Evolutionary conservation across 805 yeast species (phyloP).

Genomic region (Yamadazyma tumulicola): DNA sequence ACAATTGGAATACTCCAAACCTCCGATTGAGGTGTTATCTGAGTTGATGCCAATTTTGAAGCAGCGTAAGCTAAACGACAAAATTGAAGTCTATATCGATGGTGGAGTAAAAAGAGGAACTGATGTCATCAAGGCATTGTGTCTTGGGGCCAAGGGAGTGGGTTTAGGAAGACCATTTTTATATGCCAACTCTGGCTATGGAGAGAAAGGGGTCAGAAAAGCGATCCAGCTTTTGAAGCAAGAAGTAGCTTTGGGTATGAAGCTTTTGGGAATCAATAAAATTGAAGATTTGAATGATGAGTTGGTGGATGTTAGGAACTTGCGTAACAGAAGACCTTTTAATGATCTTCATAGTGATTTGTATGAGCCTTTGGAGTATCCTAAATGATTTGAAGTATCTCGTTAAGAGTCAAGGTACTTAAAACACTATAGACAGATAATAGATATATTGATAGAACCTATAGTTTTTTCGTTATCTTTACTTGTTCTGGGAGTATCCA

Average conservation of each 20-base stretch:
- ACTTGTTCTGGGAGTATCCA: too few species aligned
- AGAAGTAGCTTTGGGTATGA: slow-evolving; percentile 75
- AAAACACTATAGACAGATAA: too few species aligned
- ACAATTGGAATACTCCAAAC: slow-evolving; percentile 78
- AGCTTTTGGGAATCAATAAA: slow-evolving; percentile 67
- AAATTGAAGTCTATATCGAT: slow-evolving; percentile 55
- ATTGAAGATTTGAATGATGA: slow-evolving; percentile 46
- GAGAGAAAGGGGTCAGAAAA: slow-evolving; percentile 60
- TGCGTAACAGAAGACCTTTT: slow-evolving; percentile 21
- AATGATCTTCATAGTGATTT: slow-evolving; percentile 12
- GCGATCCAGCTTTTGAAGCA: slow-evolving; percentile 61
- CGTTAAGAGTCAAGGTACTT: too few species aligned
- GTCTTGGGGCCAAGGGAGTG: slow-evolving; percentile 68
- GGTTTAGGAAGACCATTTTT: slow-evolving; percentile 68
- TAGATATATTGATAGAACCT: too few species aligned
- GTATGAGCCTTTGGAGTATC: slow-evolving; percentile 11
- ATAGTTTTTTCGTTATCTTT: too few species aligned
- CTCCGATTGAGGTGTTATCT: slow-evolving; percentile 71
- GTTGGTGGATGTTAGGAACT: slow-evolving; percentile 25
- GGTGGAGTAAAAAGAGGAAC: slow-evolving; percentile 72
- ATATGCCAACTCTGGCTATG: slow-evolving; percentile 61
- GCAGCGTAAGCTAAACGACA: slow-evolving; percentile 43
- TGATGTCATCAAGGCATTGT: slow-evolving; percentile 61
- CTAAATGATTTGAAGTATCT: too few species aligned
- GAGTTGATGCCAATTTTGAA: slow-evolving; percentile 58